Percentiles rank a stretch among this genome's conserved stretches.
Conservation (phyloP, 768 basidiomycete genomes). For the Agaricus subrufescens region DNA sequence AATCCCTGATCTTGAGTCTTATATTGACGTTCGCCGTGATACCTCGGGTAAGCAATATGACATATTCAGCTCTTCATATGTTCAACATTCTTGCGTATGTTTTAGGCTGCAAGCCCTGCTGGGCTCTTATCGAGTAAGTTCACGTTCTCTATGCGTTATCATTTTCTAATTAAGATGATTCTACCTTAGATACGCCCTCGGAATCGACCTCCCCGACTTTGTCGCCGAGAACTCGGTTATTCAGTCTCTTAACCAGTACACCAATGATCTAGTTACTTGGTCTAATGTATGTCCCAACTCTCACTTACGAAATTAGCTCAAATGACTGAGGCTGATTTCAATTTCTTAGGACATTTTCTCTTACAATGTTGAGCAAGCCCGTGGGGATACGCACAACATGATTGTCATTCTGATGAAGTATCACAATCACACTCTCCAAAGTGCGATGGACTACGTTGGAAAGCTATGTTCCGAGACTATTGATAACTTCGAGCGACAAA, state of each 20-base stretch:
- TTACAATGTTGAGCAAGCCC: conserved; percentile 71
- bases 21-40: conserved; percentile 67
- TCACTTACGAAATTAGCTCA: not conserved
- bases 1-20: conserved; percentile 69
- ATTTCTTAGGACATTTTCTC: conserved; percentile 62
- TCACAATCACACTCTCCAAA: conserved; percentile 52
- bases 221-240: conserved; percentile 66
- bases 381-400: conserved; percentile 68
- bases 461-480: conserved; percentile 54
- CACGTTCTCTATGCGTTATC: not conserved
- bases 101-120: conserved; percentile 64
- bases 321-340: conserved; percentile 8
- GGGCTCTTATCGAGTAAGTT: conserved; percentile 66
- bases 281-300: conserved; percentile 54
- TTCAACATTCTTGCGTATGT: not conserved
- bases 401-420: conserved; percentile 65
- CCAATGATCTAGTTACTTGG: conserved; percentile 82
- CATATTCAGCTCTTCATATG: not conserved
- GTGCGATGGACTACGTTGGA: conserved; percentile 61
- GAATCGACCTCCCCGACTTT: conserved; percentile 65
- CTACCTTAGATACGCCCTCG: conserved; percentile 48
- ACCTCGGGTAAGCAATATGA: conserved; percentile 50
- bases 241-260: conserved; percentile 53
- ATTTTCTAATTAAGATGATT: conserved; percentile 5
- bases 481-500: conserved; percentile 45